These are phyloP conservation scores for Neoboletus subvelutipes DNA, from an alignment of 768 basidiomycete genomes.

Conservation along the genomic window DNA sequence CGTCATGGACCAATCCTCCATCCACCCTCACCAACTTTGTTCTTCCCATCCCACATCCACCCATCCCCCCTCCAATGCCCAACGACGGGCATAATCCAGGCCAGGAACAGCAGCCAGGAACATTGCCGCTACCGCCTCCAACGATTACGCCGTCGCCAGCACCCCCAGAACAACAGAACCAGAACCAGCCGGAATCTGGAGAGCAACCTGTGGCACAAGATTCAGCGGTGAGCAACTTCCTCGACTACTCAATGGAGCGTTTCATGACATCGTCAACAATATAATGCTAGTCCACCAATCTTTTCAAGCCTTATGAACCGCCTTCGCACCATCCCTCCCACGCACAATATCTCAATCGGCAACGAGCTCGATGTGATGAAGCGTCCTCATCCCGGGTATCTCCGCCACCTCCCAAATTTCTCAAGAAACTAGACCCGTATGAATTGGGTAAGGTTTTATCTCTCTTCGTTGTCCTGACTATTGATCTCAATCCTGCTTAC, in stretches of 20 bases:
- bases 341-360: slow-evolving; percentile 2
- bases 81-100: not conserved
- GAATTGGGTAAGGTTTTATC: slow-evolving; percentile 19
- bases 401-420: slow-evolving; percentile 13
- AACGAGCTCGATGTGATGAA: not conserved
- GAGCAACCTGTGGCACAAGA: not conserved
- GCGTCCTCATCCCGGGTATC: not conserved
- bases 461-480: not conserved
- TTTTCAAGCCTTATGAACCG: slow-evolving; percentile 28
- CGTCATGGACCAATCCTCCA: slow-evolving; percentile 24
- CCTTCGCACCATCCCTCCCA: slow-evolving; percentile 24
- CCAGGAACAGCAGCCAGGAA: not conserved
- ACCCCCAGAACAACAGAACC: not conserved
- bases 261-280: not conserved
- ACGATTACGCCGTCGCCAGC: not conserved
- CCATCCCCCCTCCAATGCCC: not conserved
- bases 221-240: slow-evolving; percentile 2
- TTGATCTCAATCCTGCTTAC: not conserved
- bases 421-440: slow-evolving; percentile 32
- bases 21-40: slow-evolving; percentile 22
- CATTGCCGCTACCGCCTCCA: not conserved
- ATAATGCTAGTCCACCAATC: slow-evolving; percentile 7
- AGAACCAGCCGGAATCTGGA: not conserved
- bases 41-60: slow-evolving; percentile 22
- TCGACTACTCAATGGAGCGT: not conserved